Percentiles rank a stretch among this genome's conserved stretches.
phyloP scores from a whole-genome alignment of 331 rosid species.

The Phaseolus coccineus region DNA sequence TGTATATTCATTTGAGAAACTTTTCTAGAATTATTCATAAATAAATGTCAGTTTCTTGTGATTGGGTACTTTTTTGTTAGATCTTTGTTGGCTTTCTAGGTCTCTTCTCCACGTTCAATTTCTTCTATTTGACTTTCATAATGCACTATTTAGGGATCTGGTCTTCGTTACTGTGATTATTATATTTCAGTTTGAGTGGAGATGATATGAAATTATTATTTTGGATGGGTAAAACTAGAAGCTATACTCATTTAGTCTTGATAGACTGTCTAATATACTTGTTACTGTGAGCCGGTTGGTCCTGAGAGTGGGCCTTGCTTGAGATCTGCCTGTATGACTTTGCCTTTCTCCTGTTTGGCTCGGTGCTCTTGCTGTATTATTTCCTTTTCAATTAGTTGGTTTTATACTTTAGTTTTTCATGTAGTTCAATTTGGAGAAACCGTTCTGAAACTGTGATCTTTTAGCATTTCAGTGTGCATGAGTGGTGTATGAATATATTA shows the following conservation, averaged over 20 bases:
- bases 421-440: constrained; percentile 8
- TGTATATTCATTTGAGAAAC: background rate
- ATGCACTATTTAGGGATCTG: background rate
- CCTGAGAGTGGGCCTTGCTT: background rate
- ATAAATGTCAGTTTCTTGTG: background rate
- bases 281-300: background rate
- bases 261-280: background rate
- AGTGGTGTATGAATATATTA: background rate
- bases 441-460: background rate
- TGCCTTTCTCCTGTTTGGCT: constrained; percentile 10
- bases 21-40: background rate
- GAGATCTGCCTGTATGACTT: background rate
- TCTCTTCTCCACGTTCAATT: background rate
- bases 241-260: background rate
- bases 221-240: background rate
- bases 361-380: background rate
- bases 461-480: background rate
- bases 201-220: background rate
- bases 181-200: background rate
- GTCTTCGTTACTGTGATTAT: constrained; percentile 16
- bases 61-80: background rate
- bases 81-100: background rate
- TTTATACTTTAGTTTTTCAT: background rate
- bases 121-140: background rate
- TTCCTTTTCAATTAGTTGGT: background rate